phyloP scores from a whole-genome alignment of 2,329 filamentous ascomycete genomes.

The Westerdykella ornata region DNA sequence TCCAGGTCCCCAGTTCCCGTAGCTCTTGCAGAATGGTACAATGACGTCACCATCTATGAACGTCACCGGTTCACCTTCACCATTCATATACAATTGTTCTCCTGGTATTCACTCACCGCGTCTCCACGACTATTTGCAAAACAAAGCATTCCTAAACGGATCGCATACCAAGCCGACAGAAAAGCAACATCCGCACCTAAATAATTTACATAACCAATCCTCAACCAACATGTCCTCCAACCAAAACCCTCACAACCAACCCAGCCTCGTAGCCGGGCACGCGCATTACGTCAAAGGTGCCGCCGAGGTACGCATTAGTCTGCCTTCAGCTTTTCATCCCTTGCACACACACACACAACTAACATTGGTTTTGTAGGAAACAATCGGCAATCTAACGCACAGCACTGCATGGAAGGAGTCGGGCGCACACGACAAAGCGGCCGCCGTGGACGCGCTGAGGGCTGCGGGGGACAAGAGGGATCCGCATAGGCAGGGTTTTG shows the following conservation, averaged over 20 bases:
- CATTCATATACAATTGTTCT: too few species aligned
- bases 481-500: constrained; percentile 49
- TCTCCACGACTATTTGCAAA: too few species aligned
- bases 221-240: not conserved
- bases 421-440: constrained; percentile 58
- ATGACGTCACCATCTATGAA: too few species aligned
- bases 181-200: not conserved
- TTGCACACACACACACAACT: not conserved
- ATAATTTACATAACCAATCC: not conserved
- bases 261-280: constrained; percentile 57
- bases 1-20: too few species aligned
- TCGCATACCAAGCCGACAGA: not conserved
- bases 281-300: constrained; percentile 64
- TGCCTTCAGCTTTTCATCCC: not conserved
- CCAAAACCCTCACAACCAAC: constrained; percentile 32
- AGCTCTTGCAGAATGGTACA: too few species aligned
- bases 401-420: constrained; percentile 58
- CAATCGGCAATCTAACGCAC: constrained; percentile 56
- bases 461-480: constrained; percentile 53
- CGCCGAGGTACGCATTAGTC: constrained; percentile 49
- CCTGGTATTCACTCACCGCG: too few species aligned
- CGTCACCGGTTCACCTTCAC: too few species aligned
- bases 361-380: constrained; percentile 39
- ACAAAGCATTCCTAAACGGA: not conserved
- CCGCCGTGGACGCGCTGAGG: constrained; percentile 58